Conservation (phyloP, 1,284 basidiomycete species). For the Dichomitus squalens region DNA sequence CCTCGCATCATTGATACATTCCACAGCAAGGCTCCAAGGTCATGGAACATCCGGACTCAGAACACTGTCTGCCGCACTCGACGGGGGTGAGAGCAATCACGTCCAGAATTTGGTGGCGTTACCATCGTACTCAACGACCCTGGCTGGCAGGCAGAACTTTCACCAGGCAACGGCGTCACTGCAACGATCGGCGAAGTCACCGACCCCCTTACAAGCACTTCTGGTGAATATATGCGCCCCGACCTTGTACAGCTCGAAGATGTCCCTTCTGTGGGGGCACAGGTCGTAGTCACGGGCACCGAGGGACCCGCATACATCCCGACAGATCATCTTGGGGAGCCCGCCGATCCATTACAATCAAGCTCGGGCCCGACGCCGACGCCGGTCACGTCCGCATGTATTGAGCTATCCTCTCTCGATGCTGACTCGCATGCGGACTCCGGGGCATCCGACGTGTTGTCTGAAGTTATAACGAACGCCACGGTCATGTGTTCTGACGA, state of each 20-base stretch:
- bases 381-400: background rate
- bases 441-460: background rate
- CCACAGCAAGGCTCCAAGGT: background rate
- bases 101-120: background rate
- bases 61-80: too few relatives aligned
- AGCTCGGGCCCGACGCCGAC: background rate
- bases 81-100: background rate
- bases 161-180: background rate
- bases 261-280: background rate
- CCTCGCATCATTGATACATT: background rate
- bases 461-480: background rate
- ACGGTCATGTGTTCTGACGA: background rate
- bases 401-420: background rate
- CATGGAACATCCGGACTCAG: background rate
- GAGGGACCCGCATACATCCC: background rate
- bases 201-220: background rate
- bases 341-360: background rate
- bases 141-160: background rate
- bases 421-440: background rate
- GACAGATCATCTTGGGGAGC: background rate
- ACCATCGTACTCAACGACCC: background rate
- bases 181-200: background rate
- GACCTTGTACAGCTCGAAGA: background rate
- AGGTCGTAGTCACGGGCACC: too few relatives aligned
- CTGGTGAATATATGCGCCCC: background rate